phyloP scores from a whole-genome alignment of 1,284 basidiomycete species.

The Ganoderma meredithae region DNA sequence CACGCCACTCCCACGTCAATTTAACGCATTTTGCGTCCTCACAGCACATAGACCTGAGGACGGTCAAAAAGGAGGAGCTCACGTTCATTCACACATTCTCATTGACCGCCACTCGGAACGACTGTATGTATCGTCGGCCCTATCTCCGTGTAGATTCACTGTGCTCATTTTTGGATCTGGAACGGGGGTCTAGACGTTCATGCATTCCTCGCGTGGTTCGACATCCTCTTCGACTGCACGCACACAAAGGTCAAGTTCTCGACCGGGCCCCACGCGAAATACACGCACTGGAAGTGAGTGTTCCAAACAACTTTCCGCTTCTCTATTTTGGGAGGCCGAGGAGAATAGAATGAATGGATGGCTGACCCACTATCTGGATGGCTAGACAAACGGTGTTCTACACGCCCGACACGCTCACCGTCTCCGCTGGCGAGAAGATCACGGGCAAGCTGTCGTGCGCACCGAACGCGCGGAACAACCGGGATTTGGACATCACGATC shows the following conservation, averaged over 20 bases:
- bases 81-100: slow-evolving; percentile 86
- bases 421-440: slow-evolving; percentile 76
- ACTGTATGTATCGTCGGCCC: slow-evolving; percentile 68
- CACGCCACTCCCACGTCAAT: not conserved
- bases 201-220: slow-evolving; percentile 99
- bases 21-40: not conserved
- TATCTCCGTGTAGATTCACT: slow-evolving; percentile 7
- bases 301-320: not conserved
- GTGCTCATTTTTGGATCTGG: slow-evolving; percentile 15
- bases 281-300: slow-evolving; percentile 97
- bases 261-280: slow-evolving; percentile 95
- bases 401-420: slow-evolving; percentile 79
- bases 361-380: not conserved
- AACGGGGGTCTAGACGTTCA: slow-evolving; percentile 75
- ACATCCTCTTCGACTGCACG: slow-evolving; percentile 94
- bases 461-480: slow-evolving; percentile 90
- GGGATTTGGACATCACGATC: slow-evolving; percentile 91
- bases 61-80: slow-evolving; percentile 95
- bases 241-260: slow-evolving; percentile 97
- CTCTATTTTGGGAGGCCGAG: not conserved
- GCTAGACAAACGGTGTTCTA: slow-evolving; percentile 95
- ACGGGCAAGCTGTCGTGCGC: slow-evolving; percentile 77
- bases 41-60: slow-evolving; percentile 90
- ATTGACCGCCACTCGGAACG: slow-evolving; percentile 87
- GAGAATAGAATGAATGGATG: slow-evolving; percentile 5